Evolutionary conservation across 306 rosid species (phyloP), one percentile per base, ranked within the genome.

Genomic region (Pterocarpus santalinus): DNA sequence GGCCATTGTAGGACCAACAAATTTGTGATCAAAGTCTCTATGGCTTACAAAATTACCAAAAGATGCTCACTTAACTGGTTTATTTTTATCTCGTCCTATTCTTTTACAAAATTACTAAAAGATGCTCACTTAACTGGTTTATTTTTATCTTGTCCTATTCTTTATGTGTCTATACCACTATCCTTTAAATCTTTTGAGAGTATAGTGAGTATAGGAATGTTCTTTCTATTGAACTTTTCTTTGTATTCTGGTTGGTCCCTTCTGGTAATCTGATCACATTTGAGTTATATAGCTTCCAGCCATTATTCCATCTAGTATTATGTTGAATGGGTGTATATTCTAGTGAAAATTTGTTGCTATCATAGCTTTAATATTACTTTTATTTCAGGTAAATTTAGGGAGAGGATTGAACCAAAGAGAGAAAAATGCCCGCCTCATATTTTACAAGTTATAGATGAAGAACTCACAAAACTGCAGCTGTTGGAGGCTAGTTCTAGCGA

Each of bases 401-500:
- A 93, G 87, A 93, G 98, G 88, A 90, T 96, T 87, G 98, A 93
- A 80, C 99, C 98, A 83, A 92, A 93, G 81, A 90, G 86, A 89
- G 99, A 96, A 62, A 90, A 93, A 81, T 89, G 92, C 82, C 99
- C 99, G 1, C 88, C 94, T 57, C 98, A 96, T 86, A 88, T 96
- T 82, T 85, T 94, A 74, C 99, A 93, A 90, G 98, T 96, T 81
- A 96, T 94, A 57, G 97, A 96, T 58, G 99, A 96, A 90, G 99
- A 96, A 84, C 98, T 93, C 49, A 84, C 97, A 64, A 93, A 96
- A 84, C 85, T 93, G 68, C 99, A 93, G 85, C 89, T 96, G 22
- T 85, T 96, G 85, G 99, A 96, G 87, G 97, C 99, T 69, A 93
- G 99, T 83, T 96, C 98, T 1, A 96, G 99, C 83, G 99, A 95